Evolutionary conservation across 2,329 filamentous ascomycete genomes (phyloP).

Genomic region (Didymella pinodella): DNA sequence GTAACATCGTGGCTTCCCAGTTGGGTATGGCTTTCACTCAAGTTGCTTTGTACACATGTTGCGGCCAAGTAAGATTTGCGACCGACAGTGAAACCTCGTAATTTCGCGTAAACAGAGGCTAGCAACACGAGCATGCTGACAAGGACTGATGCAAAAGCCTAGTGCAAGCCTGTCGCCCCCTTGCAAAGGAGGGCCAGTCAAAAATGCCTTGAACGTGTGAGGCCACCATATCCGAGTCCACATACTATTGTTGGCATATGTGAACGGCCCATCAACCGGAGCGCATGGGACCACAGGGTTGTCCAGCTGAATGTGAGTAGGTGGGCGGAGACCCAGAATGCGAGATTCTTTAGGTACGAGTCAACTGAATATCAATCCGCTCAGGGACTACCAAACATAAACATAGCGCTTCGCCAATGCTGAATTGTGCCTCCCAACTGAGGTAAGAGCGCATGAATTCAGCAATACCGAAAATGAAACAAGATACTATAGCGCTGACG

Average conservation of each 20-base stretch:
- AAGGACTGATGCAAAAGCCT: neutral
- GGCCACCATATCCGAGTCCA: constrained; percentile 6
- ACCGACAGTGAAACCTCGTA: neutral
- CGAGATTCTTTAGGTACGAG: neutral
- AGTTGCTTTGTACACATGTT: neutral
- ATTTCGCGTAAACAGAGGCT: neutral
- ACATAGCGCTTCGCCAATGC: neutral
- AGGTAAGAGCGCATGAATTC: neutral
- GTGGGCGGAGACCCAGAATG: constrained; percentile 10
- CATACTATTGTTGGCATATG: constrained; percentile 15
- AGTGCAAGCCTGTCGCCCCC: neutral
- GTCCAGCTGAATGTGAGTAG: constrained; percentile 4
- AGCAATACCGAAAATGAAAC: neutral
- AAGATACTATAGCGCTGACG: neutral
- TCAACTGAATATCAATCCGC: neutral
- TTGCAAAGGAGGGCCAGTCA: constrained; percentile 1
- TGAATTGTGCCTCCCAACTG: neutral
- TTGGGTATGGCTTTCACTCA: constrained; percentile 1
- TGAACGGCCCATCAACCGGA: constrained; percentile 8
- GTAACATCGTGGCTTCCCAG: neutral
- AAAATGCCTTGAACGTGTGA: neutral
- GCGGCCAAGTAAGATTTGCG: no score
- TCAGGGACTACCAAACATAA: neutral
- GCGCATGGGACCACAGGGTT: neutral
- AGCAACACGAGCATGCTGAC: neutral